Evolutionary conservation across 495 filamentous ascomycete genomes (phyloP), one percentile per base, ranked within the genome.

Genomic region (Pseudomonodictys pantanalensis): DNA sequence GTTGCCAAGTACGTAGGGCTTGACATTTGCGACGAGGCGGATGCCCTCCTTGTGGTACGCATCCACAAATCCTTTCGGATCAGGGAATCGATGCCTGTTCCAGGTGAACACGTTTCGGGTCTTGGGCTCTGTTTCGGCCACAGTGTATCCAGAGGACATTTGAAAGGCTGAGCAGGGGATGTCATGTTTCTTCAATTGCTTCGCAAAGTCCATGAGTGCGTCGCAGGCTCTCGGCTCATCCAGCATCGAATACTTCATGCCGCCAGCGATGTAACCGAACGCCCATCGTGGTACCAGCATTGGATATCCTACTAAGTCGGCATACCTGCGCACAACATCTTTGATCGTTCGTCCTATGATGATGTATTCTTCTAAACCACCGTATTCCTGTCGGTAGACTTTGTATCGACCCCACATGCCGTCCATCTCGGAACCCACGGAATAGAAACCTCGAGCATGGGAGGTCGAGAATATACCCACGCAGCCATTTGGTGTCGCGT

Each of bases 141-240:
- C 82, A 0, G 84, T 87, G 59, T 88, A 88, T 1, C 85, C 85
- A 0, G 83, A 86, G 33, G 81, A 85, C 82, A 88, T 82, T 67
- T 88, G 85, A 68, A 86, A 84, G 5, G 80, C 85, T 0, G 84
- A 87, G 66, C 83, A 85, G n/a, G 85, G 85, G 43, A 88, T 87
- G 15, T 81, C 84, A 52, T 86, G 72, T 39, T 80, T 67, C 66
- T 82, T 78, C 51, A 84, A 71, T 68, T 83, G 84, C 17, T 75
- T 76, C 0, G 81, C 79, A 65, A 86, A 85, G 4, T 82, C 77
- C 58, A 86, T 70, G 11, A 86, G 66, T 0, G 77, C 81, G 24
- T 84, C 76, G 48, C 74, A 70, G 2, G 82, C 84, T n/a, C 77
- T 77, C 2, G 83, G 83, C 3, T 79, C 75, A 68, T 86, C 83